Evolutionary conservation across 1,284 basidiomycete species (phyloP).

Genomic region (Apiotrichum laibachii): DNA sequence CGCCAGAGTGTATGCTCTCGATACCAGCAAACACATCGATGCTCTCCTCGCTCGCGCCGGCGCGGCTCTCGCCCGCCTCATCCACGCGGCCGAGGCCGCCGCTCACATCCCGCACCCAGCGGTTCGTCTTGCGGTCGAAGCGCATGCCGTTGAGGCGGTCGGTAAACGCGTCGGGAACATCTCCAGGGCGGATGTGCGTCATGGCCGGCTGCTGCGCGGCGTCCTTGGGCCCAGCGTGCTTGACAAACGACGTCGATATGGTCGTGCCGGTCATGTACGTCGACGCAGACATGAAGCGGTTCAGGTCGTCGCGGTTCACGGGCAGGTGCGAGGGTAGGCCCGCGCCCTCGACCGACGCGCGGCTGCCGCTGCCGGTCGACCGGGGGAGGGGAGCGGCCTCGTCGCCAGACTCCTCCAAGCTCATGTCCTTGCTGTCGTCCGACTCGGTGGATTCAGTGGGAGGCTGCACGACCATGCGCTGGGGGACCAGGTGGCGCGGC

Average conservation of each 20-base stretch:
- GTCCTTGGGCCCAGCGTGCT: slow-evolving; percentile 67
- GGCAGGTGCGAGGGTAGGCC: slow-evolving; percentile 12
- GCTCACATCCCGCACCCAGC: slow-evolving; percentile 68
- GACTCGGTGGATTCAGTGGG: slow-evolving; percentile 23
- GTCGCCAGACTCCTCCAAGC: slow-evolving; percentile 1
- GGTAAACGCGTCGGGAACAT: slow-evolving; percentile 62
- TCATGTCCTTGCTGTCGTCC: slow-evolving; percentile 41
- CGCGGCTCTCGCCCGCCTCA: slow-evolving; percentile 37
- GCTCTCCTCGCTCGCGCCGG: slow-evolving; percentile 58
- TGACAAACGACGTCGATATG: slow-evolving; percentile 75
- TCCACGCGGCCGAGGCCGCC: slow-evolving; percentile 40
- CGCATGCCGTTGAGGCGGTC: slow-evolving; percentile 81
- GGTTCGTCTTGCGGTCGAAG: slow-evolving; percentile 73
- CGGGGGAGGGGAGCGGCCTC: background rate
- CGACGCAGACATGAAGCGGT: slow-evolving; percentile 70
- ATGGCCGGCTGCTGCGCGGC: slow-evolving; percentile 29
- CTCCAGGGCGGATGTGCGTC: slow-evolving; percentile 67
- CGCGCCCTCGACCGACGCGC: slow-evolving; percentile 11
- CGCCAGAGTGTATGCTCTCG: slow-evolving; percentile 61
- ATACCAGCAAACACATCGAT: slow-evolving; percentile 84
- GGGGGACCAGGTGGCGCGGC: background rate
- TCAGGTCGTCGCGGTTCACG: slow-evolving; percentile 62
- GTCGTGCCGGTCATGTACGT: slow-evolving; percentile 64
- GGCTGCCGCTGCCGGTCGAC: background rate
- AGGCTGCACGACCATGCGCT: no score